These are phyloP conservation scores for Trichosporon ovoides DNA, from an alignment of 1,284 basidiomycete genomes.

Conservation along the genomic window DNA sequence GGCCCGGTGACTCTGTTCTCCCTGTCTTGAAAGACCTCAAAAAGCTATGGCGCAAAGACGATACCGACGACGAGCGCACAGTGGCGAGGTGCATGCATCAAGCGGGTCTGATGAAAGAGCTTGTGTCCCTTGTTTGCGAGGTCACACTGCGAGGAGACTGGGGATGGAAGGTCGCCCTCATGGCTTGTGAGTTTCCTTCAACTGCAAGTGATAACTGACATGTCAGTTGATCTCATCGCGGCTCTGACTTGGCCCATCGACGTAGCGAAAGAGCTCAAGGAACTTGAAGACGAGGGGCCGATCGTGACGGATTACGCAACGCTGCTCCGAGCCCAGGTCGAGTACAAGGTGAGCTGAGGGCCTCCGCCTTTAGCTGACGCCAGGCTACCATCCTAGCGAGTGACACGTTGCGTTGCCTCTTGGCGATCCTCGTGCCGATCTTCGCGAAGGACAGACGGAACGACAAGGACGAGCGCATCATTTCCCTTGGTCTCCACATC, in stretches of 20 bases:
- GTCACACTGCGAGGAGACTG: constrained; percentile 62
- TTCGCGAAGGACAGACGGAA: constrained; percentile 63
- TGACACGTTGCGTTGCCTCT: constrained; percentile 60
- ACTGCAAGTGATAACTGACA: neutral
- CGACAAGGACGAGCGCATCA: constrained; percentile 74
- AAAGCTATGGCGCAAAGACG: constrained; percentile 88
- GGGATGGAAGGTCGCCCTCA: constrained; percentile 66
- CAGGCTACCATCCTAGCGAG: constrained; percentile 57
- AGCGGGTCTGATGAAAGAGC: constrained; percentile 75
- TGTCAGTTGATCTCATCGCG: constrained; percentile 69
- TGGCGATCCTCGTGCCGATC: constrained; percentile 64
- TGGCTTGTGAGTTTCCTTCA: constrained; percentile 56
- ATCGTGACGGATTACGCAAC: constrained; percentile 78
- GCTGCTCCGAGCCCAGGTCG: constrained; percentile 68
- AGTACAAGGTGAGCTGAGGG: constrained; percentile 66
- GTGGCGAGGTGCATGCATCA: constrained; percentile 86
- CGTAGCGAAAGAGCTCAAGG: constrained; percentile 81
- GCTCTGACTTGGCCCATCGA: constrained; percentile 98
- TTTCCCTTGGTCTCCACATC: constrained; percentile 81
- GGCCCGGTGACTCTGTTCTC: constrained; percentile 76
- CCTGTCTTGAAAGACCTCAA: constrained; percentile 90
- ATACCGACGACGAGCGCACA: constrained; percentile 87
- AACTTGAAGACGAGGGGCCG: constrained; percentile 65
- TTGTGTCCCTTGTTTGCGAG: constrained; percentile 74
- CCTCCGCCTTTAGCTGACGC: neutral